A percentile compares a stretch with the other conserved stretches of the same genome.
Conservation (phyloP, 768 basidiomycete species). For the Pisolithus albus region DNA sequence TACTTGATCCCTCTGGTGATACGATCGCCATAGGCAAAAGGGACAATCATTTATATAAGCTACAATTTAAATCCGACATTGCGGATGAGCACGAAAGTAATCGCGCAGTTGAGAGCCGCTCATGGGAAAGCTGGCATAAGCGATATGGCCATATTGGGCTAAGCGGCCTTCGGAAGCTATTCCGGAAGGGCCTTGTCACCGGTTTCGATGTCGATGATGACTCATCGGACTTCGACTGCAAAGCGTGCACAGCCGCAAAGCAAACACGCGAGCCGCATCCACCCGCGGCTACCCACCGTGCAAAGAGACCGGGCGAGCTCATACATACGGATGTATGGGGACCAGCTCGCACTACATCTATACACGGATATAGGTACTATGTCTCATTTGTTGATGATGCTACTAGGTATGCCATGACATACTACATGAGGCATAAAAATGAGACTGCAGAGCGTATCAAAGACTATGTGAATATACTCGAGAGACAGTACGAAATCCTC, state of each 20-base stretch:
- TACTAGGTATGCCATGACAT: background rate
- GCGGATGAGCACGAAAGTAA: no score
- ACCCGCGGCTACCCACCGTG: no score
- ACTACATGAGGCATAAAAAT: background rate
- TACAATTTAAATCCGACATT: no score
- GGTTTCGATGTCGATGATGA: background rate
- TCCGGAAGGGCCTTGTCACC: background rate
- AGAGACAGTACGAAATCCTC: background rate
- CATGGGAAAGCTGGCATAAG: no score
- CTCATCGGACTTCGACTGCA: background rate
- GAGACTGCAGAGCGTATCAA: background rate
- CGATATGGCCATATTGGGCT: background rate
- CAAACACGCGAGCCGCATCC: background rate
- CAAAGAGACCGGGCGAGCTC: background rate
- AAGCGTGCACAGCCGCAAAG: conserved; percentile 1
- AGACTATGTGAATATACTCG: background rate
- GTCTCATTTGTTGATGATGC: background rate
- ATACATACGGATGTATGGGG: conserved; percentile 8
- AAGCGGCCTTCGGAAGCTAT: background rate
- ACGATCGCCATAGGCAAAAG: no score
- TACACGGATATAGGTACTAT: background rate
- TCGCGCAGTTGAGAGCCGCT: no score
- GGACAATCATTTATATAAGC: no score
- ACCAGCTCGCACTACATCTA: background rate
- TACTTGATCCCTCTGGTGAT: no score